Evolutionary conservation across 768 basidiomycete species (phyloP), one percentile per base, ranked within the genome.

Genomic region (Termitomyces sp.): DNA sequence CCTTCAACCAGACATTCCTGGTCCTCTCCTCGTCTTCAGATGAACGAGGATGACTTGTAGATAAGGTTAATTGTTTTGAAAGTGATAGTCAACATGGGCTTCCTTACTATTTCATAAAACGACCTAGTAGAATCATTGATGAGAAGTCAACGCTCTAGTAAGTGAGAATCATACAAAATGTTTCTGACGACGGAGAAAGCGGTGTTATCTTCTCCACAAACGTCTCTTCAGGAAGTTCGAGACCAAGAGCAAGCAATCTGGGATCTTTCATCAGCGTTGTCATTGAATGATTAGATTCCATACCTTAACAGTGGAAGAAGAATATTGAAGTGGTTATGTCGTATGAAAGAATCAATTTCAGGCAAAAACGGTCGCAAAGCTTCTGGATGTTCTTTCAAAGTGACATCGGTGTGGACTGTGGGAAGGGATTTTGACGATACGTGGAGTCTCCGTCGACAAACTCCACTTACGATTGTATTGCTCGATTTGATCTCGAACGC

Each of bases 401-500:
- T 67, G 12, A 76, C 69, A 47, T 74, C 63, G 34, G 68, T 63
- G 56, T 76, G 66, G 22, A 78, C 75, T 78, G 14, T 14, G 27
- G 54, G 9, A 56, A 32, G 30, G 57, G 10, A 24, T 14, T 20
- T 43, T 44, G 14, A 36, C 22, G 16, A 20, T 5, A 18, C 20
- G 14, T 22, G 40, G 2, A n/a, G 16, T 8, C 5, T 27, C 20
- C 24, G 40, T 13, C 10, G 51, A 20, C 2, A 34, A 8, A 37
- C 12, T 4, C 4, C 4, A 61, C 79, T 60, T 61, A 87, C 87
- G 75, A 62, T 82, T 84, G 64, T 88, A 87, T 53, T 81, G 73
- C 63, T 88, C 86, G 22, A 86, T 62, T 62, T 87, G 84, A 64
- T 88, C 87, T 18, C 70, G 76, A 20, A 88, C 82, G 4, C 86